Evolutionary conservation across 805 yeast species (phyloP), one percentile per base, ranked within the genome.

Genomic region (Myxozyma udenii): DNA sequence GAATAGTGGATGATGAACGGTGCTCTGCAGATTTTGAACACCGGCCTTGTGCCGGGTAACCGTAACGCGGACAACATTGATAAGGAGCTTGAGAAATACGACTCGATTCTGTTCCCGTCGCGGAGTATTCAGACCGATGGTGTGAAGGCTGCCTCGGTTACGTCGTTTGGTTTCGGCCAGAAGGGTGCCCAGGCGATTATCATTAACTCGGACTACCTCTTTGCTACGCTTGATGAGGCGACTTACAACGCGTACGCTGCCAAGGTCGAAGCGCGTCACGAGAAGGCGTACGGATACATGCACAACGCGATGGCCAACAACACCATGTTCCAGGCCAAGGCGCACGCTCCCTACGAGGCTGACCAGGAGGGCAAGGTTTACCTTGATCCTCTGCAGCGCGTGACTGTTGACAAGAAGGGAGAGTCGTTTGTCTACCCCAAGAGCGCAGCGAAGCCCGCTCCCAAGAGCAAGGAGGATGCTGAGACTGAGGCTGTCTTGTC

Each of bases 161-260:
- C 98, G 4, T 93, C 99, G 1, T 93, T 93, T 70, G 99, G 99
- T 71, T 93, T 93, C 71, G 99, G 99, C 70, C 99, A 93, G 77
- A 93, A 93, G 79, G 99, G 99, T 75, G 98, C 89, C 51, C 95
- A 89, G 72, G 96, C 96, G 43, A 73, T 93, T 69, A 85, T 83
- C 50, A 78, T 93, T 59, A 95, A 91, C 74, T 86, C 97, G 56
- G 96, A 91, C 73, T 93, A 89, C 80, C 78, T 95, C 72, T 88
- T 74, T 69, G 95, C 95, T 55, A 82, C 87, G 32, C 78, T 93
- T 67, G 84, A 83, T 66, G 78, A 80, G 71, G 68, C 73, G 36
- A 78, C 84, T 59, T 95, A 88, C 73, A 81, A 81, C 61, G 73
- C 75, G 16, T 93, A 93, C 71, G 79, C 76, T 55, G 65, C 68